Conservation (phyloP, 2,329 filamentous ascomycete species). For the Penicillium rolfsii region DNA sequence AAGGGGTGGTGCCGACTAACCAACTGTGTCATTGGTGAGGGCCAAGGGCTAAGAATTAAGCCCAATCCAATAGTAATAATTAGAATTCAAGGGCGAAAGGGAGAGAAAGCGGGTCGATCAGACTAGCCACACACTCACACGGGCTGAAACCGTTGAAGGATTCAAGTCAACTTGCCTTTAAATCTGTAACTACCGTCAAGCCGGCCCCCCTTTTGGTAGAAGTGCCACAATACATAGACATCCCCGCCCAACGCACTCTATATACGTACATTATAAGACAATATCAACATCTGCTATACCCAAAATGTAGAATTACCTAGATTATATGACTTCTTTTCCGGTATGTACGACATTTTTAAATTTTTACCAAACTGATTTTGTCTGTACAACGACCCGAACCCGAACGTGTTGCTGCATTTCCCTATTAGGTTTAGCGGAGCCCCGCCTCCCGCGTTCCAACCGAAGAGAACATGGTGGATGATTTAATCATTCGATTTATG, state of each 20-base stretch:
- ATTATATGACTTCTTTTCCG: not conserved
- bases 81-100: slow-evolving; percentile 13
- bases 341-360: not conserved
- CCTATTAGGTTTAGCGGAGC: slow-evolving; percentile 29
- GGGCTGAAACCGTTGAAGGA: not conserved
- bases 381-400: not conserved
- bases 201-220: not conserved
- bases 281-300: not conserved
- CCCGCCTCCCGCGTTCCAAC: slow-evolving; percentile 28
- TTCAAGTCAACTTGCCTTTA: not conserved
- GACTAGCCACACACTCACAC: not conserved
- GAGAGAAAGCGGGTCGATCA: slow-evolving; percentile 18
- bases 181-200: not conserved
- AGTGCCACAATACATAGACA: not conserved
- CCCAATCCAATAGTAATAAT: not conserved
- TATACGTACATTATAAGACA: not conserved
- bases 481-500: not conserved
- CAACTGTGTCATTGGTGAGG: slow-evolving; percentile 5
- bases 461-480: slow-evolving; percentile 1
- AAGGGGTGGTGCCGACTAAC: slow-evolving; percentile 28
- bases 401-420: slow-evolving; percentile 25
- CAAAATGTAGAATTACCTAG: not conserved
- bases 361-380: not conserved
- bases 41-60: slow-evolving; percentile 2
- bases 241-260: not conserved